Evolutionary conservation across 345 rosid species (phyloP).

Genomic region (Brassica cretica): DNA sequence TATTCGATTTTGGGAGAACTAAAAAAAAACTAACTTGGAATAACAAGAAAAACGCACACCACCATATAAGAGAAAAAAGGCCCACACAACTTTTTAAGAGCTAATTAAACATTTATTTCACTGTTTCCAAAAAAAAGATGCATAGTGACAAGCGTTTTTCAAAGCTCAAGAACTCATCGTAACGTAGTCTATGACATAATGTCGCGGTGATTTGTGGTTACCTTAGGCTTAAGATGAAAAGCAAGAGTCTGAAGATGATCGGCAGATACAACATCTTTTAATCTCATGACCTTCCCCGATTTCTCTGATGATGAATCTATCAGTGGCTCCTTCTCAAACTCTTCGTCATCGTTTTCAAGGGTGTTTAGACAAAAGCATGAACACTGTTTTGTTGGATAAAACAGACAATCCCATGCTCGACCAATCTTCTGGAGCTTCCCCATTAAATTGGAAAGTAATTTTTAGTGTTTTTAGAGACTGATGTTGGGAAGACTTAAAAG

Average conservation of each 20-base stretch:
- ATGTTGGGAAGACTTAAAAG: slow-evolving; percentile 9
- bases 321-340: slow-evolving; percentile 51
- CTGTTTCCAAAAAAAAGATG: slow-evolving; percentile 6
- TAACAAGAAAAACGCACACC: slow-evolving; percentile 33
- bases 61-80: slow-evolving; percentile 8
- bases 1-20: slow-evolving; percentile 9
- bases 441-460: slow-evolving; percentile 37
- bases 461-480: slow-evolving; percentile 6
- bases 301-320: slow-evolving; percentile 43
- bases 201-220: slow-evolving; percentile 20
- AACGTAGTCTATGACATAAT: neutral
- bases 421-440: slow-evolving; percentile 55
- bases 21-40: slow-evolving; percentile 4
- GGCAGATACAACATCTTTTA: slow-evolving; percentile 66
- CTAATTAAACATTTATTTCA: slow-evolving; percentile 30
- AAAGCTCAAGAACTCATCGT: slow-evolving; percentile 32
- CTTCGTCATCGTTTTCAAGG: slow-evolving; percentile 45
- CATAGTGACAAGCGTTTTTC: slow-evolving; percentile 26
- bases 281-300: slow-evolving; percentile 43
- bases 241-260: slow-evolving; percentile 69
- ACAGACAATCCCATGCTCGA: slow-evolving; percentile 53
- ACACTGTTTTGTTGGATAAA: slow-evolving; percentile 49
- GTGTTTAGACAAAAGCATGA: slow-evolving; percentile 68
- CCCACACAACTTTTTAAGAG: slow-evolving; percentile 27
- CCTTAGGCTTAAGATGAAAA: slow-evolving; percentile 90